Percentiles rank a stretch among this genome's conserved stretches.
phyloP scores from a whole-genome alignment of 1,284 basidiomycete genomes.

The Cryptococcus maquisensis region DNA sequence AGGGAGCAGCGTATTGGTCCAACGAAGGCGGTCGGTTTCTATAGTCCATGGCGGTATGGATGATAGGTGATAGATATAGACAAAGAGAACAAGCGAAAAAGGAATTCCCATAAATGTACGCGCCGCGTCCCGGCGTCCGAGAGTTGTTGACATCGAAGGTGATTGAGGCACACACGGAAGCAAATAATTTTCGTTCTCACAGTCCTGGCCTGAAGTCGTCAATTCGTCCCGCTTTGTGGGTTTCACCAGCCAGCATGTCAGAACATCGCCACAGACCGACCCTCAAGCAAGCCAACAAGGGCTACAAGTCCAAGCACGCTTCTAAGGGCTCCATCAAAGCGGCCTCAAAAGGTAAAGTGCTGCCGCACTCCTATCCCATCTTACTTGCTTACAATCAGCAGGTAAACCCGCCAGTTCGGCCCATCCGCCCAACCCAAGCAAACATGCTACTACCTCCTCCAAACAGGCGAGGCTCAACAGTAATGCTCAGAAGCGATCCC shows the following conservation, averaged over 20 bases:
- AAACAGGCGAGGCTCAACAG: constrained; percentile 45
- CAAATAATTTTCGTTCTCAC: too few species aligned
- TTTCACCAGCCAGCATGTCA: constrained; percentile 1
- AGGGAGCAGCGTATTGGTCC: constrained; percentile 24
- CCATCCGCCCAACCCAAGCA: constrained; percentile 20
- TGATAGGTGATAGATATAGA: too few species aligned
- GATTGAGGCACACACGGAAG: too few species aligned
- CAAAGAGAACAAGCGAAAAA: too few species aligned
- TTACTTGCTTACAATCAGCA: constrained; percentile 35
- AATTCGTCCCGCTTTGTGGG: not conserved
- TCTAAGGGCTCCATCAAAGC: constrained; percentile 74
- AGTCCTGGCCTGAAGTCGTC: too few species aligned
- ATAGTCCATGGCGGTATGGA: too few species aligned
- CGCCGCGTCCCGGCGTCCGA: too few species aligned
- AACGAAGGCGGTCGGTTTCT: too few species aligned
- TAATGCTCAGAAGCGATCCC: constrained; percentile 47
- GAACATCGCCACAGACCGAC: constrained; percentile 68
- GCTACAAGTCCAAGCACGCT: constrained; percentile 83
- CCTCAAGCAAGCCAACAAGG: constrained; percentile 85
- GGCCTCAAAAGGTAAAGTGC: constrained; percentile 66
- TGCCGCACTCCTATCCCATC: not conserved
- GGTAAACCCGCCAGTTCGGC: constrained; percentile 58
- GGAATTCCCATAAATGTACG: too few species aligned
- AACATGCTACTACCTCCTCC: constrained; percentile 26
- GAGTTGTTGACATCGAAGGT: too few species aligned